A percentile compares a stretch with the other conserved stretches of the same genome.
These are phyloP conservation scores for Cystofilobasidium capitatum DNA, from an alignment of 768 basidiomycete genomes.

Conservation along the genomic window DNA sequence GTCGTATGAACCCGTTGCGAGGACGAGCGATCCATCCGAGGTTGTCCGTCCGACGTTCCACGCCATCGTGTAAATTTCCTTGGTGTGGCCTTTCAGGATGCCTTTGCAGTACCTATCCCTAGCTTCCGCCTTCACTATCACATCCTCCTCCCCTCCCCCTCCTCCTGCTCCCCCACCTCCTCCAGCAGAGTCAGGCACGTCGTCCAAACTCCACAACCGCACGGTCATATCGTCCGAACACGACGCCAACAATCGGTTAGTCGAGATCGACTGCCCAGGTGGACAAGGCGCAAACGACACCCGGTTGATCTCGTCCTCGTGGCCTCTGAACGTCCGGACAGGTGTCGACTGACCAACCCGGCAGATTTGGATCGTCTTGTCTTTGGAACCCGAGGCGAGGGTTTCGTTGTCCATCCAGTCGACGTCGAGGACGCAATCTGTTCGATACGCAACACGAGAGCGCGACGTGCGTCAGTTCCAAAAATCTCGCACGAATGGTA, in stretches of 20 bases:
- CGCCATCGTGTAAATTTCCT: conserved; percentile 26
- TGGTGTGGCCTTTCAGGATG: conserved; percentile 23
- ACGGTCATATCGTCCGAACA: conserved; percentile 74
- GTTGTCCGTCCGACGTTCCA: background rate
- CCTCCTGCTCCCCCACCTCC: background rate
- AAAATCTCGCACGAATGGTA: too few species aligned
- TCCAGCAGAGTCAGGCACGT: background rate
- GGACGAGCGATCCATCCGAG: background rate
- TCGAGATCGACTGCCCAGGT: background rate
- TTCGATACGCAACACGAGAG: too few species aligned
- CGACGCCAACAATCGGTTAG: conserved; percentile 50
- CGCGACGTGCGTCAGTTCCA: too few species aligned
- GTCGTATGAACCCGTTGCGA: conserved; percentile 53
- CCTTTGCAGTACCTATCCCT: conserved; percentile 21
- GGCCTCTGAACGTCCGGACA: conserved; percentile 58
- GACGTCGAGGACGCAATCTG: conserved; percentile 22
- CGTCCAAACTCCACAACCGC: conserved; percentile 61
- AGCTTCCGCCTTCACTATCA: background rate
- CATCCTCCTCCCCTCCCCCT: background rate
- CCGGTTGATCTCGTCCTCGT: conserved; percentile 67
- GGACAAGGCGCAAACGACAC: conserved; percentile 46
- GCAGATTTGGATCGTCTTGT: conserved; percentile 26
- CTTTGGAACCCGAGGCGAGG: conserved; percentile 18
- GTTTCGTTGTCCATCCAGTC: conserved; percentile 27
- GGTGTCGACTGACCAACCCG: conserved; percentile 43